Base-by-base conservation (phyloP, 805 yeast species). In the Ogataea allantospora region DNA sequence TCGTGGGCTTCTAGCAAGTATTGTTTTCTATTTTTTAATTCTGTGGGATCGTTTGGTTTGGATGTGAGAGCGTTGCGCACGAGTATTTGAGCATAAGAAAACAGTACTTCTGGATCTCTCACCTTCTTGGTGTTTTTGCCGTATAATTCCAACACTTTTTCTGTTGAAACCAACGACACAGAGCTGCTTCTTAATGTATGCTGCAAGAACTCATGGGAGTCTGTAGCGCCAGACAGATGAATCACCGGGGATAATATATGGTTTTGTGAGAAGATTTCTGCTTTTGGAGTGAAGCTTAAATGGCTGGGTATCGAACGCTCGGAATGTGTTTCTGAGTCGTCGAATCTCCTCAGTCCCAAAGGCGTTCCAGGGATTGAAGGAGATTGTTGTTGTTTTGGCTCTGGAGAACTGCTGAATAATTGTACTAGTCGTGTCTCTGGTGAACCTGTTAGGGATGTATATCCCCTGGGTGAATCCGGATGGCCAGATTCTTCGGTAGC, bases 81-180 rank as follows among this genome's bases (percentile, higher is more conserved):
- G 13, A 83, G 64, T 35, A 89, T 68, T 62, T 88, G 93, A 1
- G 97, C 96, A 57, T 86, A 88, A 54, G 88, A 88, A 60, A 88
- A 87, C 50, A 88, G 73, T n/a, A 87, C 82, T 13, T 75, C 78
- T 0, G 96, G 95, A 54, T 91, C 96, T 54, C 80, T 82, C 14
- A 88, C 77, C 53, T 81, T 85, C 51, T 82, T 82, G 5, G 95
- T 96, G 55, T 87, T 89, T 48, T 82, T 75, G 38, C 93, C 73
- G 66, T 91, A 89, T 68, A 87, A 71, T 49, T 89, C 96, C 41
- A 91, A 76, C 4, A 96, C 88, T 56, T 84, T 79, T 63, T 52
- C 61, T 7, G 54, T 44, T 3, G 62, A 47, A 3, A 55, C 34
- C 45, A 89, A 63, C 9, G 76, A 63, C 12, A 38, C 38, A 9